Percentiles rank a stretch among this genome's conserved stretches.
Conservation (phyloP, 257 asterid species). For the Nicotiana attenuata region DNA sequence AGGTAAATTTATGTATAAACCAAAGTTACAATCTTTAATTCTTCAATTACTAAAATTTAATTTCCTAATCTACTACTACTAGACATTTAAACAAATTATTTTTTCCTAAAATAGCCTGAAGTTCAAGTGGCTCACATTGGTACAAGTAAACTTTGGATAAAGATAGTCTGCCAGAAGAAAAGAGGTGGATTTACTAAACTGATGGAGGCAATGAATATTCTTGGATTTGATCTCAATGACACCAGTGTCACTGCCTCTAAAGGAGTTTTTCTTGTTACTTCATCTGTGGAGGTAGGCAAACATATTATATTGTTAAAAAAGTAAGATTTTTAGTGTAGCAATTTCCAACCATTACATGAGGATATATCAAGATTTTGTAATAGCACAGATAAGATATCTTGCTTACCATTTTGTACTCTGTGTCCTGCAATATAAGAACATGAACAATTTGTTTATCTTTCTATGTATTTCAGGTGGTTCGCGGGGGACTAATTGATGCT, state of each 20-base stretch:
- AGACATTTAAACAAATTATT: background rate
- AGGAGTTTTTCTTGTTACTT: conserved; percentile 63
- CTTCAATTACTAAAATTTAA: background rate
- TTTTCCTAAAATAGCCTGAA: conserved; percentile 35
- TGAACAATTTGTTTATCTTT: background rate
- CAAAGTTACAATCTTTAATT: background rate
- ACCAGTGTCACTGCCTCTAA: conserved; percentile 49
- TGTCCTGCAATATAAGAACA: background rate
- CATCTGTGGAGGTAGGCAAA: conserved; percentile 47
- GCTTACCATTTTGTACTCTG: background rate
- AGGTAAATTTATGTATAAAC: background rate
- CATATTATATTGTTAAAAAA: background rate
- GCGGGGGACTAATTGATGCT: conserved; percentile 38
- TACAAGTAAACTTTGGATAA: conserved; percentile 67
- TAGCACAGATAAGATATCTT: background rate
- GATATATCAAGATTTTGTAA: background rate
- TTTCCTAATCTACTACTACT: background rate
- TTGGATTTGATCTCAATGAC: conserved; percentile 55
- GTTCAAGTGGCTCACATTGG: conserved; percentile 44
- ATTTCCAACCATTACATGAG: background rate
- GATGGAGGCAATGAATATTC: conserved; percentile 56
- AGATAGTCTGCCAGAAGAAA: conserved; percentile 48
- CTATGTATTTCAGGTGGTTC: conserved; percentile 34
- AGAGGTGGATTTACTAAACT: conserved; percentile 48
- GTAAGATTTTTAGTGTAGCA: background rate